Evolutionary conservation across 768 basidiomycete genomes (phyloP).

Genomic region (Russula compacta): DNA sequence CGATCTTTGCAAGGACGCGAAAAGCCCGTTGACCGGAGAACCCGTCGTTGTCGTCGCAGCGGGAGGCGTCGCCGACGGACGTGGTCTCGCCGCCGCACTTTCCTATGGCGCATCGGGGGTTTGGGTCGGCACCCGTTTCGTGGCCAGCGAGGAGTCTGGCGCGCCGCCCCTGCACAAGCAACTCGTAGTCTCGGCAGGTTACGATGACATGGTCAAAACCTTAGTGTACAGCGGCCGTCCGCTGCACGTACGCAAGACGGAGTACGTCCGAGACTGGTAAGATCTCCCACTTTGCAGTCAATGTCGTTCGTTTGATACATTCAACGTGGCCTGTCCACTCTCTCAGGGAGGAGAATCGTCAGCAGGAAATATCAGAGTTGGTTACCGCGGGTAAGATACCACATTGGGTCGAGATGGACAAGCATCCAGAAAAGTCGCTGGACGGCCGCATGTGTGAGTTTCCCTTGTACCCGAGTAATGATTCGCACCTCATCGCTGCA

Average conservation of each 20-base stretch:
- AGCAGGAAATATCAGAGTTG: slow-evolving; percentile 48
- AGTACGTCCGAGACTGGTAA: slow-evolving; percentile 70
- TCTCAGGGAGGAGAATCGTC: slow-evolving; percentile 51
- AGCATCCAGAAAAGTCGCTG: slow-evolving; percentile 56
- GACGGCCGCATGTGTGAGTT: slow-evolving; percentile 51
- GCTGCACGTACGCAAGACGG: slow-evolving; percentile 71
- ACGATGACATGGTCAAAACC: slow-evolving; percentile 65
- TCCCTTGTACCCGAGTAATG: not conserved
- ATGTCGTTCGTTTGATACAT: not conserved
- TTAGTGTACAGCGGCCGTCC: slow-evolving; percentile 73
- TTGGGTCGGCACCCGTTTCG: slow-evolving; percentile 86
- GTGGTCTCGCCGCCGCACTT: slow-evolving; percentile 68
- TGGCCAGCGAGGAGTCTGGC: slow-evolving; percentile 72
- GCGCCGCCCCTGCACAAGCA: slow-evolving; percentile 71
- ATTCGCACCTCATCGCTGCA: not conserved
- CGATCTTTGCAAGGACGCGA: slow-evolving; percentile 59
- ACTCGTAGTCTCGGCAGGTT: slow-evolving; percentile 55
- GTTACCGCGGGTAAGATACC: slow-evolving; percentile 62
- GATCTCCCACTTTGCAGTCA: slow-evolving; percentile 4
- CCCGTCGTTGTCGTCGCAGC: slow-evolving; percentile 74
- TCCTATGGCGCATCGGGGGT: slow-evolving; percentile 76
- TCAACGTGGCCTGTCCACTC: not conserved
- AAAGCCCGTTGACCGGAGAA: slow-evolving; percentile 70
- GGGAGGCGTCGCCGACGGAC: slow-evolving; percentile 77
- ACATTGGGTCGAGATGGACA: slow-evolving; percentile 61